Percentiles rank a stretch among this genome's conserved stretches.
phyloP scores from a whole-genome alignment of 495 filamentous ascomycete genomes.

The Lichina pygmaea region DNA sequence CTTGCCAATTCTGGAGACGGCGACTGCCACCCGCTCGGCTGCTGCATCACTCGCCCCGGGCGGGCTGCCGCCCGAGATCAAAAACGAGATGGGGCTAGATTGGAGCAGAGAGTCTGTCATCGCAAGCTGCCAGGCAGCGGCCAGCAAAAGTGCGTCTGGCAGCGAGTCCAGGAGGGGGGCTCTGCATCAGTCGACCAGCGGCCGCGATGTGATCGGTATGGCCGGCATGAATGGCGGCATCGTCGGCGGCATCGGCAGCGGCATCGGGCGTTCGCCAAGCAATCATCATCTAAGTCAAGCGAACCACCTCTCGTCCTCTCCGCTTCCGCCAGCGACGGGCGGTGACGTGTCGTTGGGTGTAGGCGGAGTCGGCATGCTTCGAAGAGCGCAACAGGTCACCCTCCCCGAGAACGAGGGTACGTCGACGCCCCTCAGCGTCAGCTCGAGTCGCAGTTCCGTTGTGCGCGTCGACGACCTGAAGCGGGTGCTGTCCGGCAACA shows the following conservation, averaged over 20 bases:
- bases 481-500: conserved; percentile 30
- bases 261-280: no score
- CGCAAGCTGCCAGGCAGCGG: conserved; percentile 35
- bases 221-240: neutral
- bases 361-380: conserved; percentile 7
- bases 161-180: conserved; percentile 43
- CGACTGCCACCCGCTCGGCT: conserved; percentile 1
- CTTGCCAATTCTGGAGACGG: conserved; percentile 18
- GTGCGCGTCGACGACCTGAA: conserved; percentile 79
- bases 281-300: no score
- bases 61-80: conserved; percentile 23
- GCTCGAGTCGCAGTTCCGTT: conserved; percentile 33
- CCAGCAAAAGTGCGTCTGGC: conserved; percentile 37
- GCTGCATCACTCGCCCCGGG: neutral
- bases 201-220: conserved; percentile 26
- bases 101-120: conserved; percentile 56
- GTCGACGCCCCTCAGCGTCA: no score
- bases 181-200: conserved; percentile 16
- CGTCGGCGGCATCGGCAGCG: neutral
- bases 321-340: conserved; percentile 3
- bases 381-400: conserved; percentile 7
- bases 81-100: conserved; percentile 43
- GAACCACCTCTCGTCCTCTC: neutral
- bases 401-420: no score
- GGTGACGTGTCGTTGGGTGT: conserved; percentile 6